These are phyloP conservation scores for Secale cereale DNA, from an alignment of 176 grass and related monocot genomes.

Conservation along the genomic window DNA sequence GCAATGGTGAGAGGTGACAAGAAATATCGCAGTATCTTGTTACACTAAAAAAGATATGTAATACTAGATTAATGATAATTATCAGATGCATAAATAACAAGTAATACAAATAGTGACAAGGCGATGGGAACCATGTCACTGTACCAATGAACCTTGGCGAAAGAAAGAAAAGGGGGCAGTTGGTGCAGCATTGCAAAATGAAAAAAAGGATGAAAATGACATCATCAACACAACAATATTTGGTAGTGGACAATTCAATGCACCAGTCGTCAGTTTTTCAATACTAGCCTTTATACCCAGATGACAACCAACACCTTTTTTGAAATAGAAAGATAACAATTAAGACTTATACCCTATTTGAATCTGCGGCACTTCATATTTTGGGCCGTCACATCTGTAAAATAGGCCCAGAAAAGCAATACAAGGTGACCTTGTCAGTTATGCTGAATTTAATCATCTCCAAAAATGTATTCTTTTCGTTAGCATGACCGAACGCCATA, in stretches of 20 bases:
- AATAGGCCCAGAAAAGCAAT: background rate
- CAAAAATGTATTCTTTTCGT: background rate
- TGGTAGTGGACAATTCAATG: background rate
- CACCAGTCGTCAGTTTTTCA: background rate
- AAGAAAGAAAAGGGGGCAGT: background rate
- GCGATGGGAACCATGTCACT: background rate
- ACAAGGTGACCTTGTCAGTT: background rate
- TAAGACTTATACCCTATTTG: background rate
- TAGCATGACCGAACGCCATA: background rate
- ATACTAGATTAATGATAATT: background rate
- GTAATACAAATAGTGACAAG: background rate
- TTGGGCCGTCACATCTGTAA: background rate
- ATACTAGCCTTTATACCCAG: background rate
- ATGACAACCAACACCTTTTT: background rate
- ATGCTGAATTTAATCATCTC: background rate
- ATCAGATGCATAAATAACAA: background rate
- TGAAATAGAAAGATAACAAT: background rate
- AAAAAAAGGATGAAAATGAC: background rate
- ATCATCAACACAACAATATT: no score
- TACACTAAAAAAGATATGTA: background rate
- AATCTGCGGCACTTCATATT: background rate
- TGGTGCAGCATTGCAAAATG: background rate
- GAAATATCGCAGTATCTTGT: background rate
- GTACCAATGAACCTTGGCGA: background rate
- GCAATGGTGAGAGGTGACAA: background rate